Conservation (phyloP, 345 rosid genomes). For the Sapria himalayana region DNA sequence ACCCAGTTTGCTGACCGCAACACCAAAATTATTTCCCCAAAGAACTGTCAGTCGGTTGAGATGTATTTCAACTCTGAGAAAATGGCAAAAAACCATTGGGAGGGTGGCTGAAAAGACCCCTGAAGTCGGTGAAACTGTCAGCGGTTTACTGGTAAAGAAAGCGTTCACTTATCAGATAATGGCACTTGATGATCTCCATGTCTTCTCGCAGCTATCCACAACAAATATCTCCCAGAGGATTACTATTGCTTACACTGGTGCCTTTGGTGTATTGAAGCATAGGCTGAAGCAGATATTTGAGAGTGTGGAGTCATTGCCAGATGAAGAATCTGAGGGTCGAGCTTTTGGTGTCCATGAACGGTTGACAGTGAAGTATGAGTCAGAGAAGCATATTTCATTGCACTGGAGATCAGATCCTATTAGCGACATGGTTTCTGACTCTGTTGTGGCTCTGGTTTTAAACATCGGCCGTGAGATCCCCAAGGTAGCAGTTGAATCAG, state of each 20-base stretch:
- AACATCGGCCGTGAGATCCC: conserved; percentile 63
- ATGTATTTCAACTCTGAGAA: conserved; percentile 72
- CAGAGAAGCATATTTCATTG: conserved; percentile 63
- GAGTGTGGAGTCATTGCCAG: conserved; percentile 49
- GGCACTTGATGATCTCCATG: conserved; percentile 91
- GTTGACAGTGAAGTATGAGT: conserved; percentile 62
- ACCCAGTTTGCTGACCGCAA: conserved; percentile 64
- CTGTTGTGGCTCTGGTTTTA: conserved; percentile 62
- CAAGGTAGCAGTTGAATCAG: conserved; percentile 37
- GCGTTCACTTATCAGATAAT: conserved; percentile 88
- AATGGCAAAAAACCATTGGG: conserved; percentile 84
- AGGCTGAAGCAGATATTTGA: conserved; percentile 73
- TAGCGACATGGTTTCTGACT: conserved; percentile 90
- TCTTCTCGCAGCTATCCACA: conserved; percentile 84
- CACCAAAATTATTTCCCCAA: conserved; percentile 62
- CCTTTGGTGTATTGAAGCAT: conserved; percentile 62
- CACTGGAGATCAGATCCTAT: conserved; percentile 81
- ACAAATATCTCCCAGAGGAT: conserved; percentile 66
- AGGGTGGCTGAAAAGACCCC: conserved; percentile 73
- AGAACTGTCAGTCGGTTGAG: conserved; percentile 83
- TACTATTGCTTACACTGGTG: conserved; percentile 58
- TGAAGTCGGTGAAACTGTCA: conserved; percentile 53
- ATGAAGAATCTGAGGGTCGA: conserved; percentile 54
- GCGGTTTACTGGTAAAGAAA: conserved; percentile 75
- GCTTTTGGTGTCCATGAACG: conserved; percentile 42